phyloP scores from a whole-genome alignment of 1,139 yeast species.

The Pichia sp. region DNA sequence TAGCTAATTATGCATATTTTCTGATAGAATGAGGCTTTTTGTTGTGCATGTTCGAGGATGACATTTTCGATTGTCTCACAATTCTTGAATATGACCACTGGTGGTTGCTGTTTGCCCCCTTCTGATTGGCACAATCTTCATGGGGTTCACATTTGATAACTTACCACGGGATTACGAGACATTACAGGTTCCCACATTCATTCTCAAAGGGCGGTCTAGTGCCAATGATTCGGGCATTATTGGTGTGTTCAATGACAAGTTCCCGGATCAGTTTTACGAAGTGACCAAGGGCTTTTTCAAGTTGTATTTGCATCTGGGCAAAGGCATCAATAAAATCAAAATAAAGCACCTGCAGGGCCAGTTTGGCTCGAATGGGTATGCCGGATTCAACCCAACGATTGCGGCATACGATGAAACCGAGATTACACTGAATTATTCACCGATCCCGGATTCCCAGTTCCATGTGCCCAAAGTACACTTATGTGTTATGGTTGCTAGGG shows the following conservation, averaged over 20 bases:
- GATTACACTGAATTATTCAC: conserved; percentile 41
- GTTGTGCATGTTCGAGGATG: no score
- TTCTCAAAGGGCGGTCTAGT: conserved; percentile 35
- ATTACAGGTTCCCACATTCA: conserved; percentile 36
- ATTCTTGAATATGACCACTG: no score
- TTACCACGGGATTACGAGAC: conserved; percentile 25
- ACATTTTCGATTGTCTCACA: no score
- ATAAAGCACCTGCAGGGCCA: conserved; percentile 22
- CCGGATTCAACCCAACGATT: conserved; percentile 23
- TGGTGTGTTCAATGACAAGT: conserved; percentile 39
- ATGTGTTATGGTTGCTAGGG: conserved; percentile 69
- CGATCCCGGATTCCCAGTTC: conserved; percentile 35
- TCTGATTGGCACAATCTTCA: not conserved
- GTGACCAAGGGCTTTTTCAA: conserved; percentile 67
- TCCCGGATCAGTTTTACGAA: conserved; percentile 68
- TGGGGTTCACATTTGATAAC: conserved; percentile 23
- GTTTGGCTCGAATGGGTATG: conserved; percentile 19
- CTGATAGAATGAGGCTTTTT: no score
- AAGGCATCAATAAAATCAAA: conserved; percentile 47
- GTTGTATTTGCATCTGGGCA: conserved; percentile 51
- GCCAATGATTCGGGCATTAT: conserved; percentile 27
- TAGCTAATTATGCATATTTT: no score
- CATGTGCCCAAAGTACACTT: conserved; percentile 71
- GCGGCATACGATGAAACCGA: conserved; percentile 27
- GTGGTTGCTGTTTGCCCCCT: no score